Evolutionary conservation across 129 eudicot genomes (phyloP).

Genomic region (Solidago caesia): DNA sequence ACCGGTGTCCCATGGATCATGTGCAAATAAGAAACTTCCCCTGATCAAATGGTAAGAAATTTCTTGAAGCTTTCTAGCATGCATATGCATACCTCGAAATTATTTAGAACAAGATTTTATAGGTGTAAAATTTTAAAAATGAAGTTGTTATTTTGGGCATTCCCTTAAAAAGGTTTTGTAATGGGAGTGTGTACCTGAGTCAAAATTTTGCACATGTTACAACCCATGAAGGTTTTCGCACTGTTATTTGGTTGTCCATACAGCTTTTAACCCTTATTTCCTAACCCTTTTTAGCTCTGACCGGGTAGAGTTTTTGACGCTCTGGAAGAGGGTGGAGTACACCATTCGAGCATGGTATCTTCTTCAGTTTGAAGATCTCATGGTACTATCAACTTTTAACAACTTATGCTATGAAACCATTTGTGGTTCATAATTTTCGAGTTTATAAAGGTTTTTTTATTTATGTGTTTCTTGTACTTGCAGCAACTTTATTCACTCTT

Average conservation of each 20-base stretch:
- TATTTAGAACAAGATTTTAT: not conserved
- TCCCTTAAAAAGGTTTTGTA: too few species aligned
- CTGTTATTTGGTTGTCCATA: conserved; percentile 24
- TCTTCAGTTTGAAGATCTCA: conserved; percentile 94
- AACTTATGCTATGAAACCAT: not conserved
- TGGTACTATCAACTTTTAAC: conserved; percentile 44
- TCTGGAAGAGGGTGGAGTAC: conserved; percentile 92
- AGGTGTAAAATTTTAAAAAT: not conserved
- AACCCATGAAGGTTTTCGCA: conserved; percentile 12
- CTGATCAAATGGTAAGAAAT: conserved; percentile 43
- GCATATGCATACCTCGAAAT: not conserved
- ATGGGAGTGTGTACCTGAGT: too few species aligned
- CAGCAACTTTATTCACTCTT: conserved; percentile 94
- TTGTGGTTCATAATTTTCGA: not conserved
- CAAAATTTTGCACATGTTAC: conserved; percentile 5
- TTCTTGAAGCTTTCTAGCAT: not conserved
- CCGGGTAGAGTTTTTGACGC: conserved; percentile 80
- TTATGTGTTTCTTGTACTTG: conserved; percentile 20
- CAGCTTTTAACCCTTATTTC: not conserved
- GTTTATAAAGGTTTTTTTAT: not conserved
- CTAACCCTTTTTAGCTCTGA: conserved; percentile 47
- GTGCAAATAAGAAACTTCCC: conserved; percentile 43
- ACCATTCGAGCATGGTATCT: conserved; percentile 95
- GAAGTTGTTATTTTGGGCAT: not conserved
- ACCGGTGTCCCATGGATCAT: conserved; percentile 95